These are phyloP conservation scores for Alisma plantagoaquatica DNA, from an alignment of 106 monocot species.

Conservation along the genomic window DNA sequence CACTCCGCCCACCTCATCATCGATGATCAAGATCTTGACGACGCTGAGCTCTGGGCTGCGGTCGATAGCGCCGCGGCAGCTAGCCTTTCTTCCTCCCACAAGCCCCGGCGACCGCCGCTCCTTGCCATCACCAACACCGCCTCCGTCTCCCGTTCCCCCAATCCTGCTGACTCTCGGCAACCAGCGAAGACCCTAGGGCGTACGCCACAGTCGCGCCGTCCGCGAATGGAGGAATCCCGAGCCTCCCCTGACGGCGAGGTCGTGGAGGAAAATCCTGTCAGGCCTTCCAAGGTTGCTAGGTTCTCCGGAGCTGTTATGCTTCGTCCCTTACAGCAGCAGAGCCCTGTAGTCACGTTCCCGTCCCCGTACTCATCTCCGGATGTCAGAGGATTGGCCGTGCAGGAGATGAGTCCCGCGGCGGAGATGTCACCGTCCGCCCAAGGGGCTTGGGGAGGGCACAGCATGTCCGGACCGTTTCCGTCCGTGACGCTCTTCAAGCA, in stretches of 20 bases:
- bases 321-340: slow-evolving; percentile 13
- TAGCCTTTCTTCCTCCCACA: too few relatives aligned
- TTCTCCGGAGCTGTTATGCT: too few relatives aligned
- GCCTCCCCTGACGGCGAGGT: slow-evolving; percentile 1
- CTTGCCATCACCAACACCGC: slow-evolving; percentile 26
- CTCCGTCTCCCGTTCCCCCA: slow-evolving; percentile 5
- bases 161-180: neutral
- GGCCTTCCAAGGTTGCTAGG: slow-evolving; percentile 29
- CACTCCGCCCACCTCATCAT: slow-evolving; percentile 21
- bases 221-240: slow-evolving; percentile 26
- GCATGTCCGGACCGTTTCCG: slow-evolving; percentile 54
- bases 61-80: slow-evolving; percentile 80
- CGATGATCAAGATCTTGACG: slow-evolving; percentile 72
- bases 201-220: slow-evolving; percentile 7
- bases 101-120: slow-evolving; percentile 26
- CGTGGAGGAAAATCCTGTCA: too few relatives aligned
- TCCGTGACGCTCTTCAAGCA: slow-evolving; percentile 76
- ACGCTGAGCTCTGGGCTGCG: slow-evolving; percentile 90
- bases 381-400: slow-evolving; percentile 13
- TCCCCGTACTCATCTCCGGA: slow-evolving; percentile 24
- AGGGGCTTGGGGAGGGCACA: slow-evolving; percentile 5
- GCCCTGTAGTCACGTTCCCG: slow-evolving; percentile 9
- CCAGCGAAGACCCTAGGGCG: too few relatives aligned
- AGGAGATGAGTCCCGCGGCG: slow-evolving; percentile 37
- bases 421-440: slow-evolving; percentile 42